Evolutionary conservation across 1,139 yeast species (phyloP).

Genomic region (Geotrichum restrictum): DNA sequence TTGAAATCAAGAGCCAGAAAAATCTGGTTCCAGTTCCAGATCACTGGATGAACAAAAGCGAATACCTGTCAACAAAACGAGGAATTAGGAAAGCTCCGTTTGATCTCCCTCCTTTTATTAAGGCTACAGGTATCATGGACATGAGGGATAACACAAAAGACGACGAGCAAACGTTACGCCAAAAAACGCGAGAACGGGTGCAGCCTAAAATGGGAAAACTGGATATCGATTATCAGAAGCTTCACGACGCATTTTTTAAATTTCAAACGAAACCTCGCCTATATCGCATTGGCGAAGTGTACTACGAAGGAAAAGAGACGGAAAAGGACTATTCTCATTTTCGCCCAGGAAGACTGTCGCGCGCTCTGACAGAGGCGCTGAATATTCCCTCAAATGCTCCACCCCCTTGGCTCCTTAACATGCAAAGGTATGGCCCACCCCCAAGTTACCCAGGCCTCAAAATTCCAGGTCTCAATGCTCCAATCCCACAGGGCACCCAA

Average conservation of each 20-base stretch:
- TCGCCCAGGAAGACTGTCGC: constrained; percentile 68
- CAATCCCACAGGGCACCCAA: constrained; percentile 41
- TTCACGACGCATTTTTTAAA: constrained; percentile 85
- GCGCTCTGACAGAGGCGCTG: constrained; percentile 59
- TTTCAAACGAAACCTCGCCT: constrained; percentile 70
- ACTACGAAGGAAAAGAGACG: constrained; percentile 70
- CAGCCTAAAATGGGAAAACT: constrained; percentile 86
- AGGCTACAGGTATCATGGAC: constrained; percentile 80
- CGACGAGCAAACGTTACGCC: constrained; percentile 59
- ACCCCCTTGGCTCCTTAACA: constrained; percentile 79
- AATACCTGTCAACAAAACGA: constrained; percentile 66
- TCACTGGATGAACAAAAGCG: constrained; percentile 82
- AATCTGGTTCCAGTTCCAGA: constrained; percentile 74
- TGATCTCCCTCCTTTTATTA: constrained; percentile 71
- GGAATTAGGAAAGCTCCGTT: constrained; percentile 73
- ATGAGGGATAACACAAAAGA: constrained; percentile 63
- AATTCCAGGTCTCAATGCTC: constrained; percentile 52
- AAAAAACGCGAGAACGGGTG: constrained; percentile 74
- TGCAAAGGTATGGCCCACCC: constrained; percentile 76
- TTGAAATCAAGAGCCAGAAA: constrained; percentile 59
- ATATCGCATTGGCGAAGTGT: constrained; percentile 68
- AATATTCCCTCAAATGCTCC: constrained; percentile 61
- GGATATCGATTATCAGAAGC: constrained; percentile 79
- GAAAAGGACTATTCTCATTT: constrained; percentile 45
- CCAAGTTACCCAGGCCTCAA: constrained; percentile 70